A percentile compares a stretch with the other conserved stretches of the same genome.
These are phyloP conservation scores for Discostella stelligeroides DNA, from an alignment of 108 stramenopile species.

Conservation along the genomic window DNA sequence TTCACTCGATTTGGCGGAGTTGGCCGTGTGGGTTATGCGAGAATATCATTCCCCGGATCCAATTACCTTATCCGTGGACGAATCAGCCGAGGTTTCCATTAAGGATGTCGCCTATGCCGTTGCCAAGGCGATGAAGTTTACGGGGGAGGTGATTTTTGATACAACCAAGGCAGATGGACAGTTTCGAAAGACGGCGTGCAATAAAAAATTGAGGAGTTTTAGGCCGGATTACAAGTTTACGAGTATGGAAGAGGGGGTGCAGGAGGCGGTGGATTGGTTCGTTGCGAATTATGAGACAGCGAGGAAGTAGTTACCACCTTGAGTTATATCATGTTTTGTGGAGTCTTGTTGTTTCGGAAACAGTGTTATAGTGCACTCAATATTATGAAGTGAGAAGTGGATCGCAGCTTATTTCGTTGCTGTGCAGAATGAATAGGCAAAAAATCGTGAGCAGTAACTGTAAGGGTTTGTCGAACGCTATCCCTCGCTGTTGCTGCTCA, in stretches of 20 bases:
- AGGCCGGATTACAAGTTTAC: slow-evolving; percentile 95
- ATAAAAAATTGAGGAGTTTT: slow-evolving; percentile 86
- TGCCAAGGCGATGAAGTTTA: slow-evolving; percentile 94
- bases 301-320: no score
- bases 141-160: slow-evolving; percentile 90
- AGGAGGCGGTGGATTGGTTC: slow-evolving; percentile 93
- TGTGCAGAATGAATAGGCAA: no score
- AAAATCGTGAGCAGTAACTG: no score
- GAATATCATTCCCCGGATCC: slow-evolving; percentile 92
- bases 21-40: slow-evolving; percentile 96
- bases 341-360: no score
- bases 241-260: slow-evolving; percentile 89
- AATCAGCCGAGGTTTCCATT: slow-evolving; percentile 94
- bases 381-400: no score
- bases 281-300: slow-evolving; percentile 82
- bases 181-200: slow-evolving; percentile 98
- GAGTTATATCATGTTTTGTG: no score
- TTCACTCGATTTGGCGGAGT: slow-evolving; percentile 91
- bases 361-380: no score
- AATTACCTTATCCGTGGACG: slow-evolving; percentile 93
- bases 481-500: no score
- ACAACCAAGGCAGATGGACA: slow-evolving; percentile 96
- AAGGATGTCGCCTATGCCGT: slow-evolving; percentile 93
- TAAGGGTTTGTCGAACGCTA: no score
- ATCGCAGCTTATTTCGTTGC: no score